These are phyloP conservation scores for Aspergillus nanangensis DNA, from an alignment of 495 filamentous ascomycete species.

Conservation along the genomic window DNA sequence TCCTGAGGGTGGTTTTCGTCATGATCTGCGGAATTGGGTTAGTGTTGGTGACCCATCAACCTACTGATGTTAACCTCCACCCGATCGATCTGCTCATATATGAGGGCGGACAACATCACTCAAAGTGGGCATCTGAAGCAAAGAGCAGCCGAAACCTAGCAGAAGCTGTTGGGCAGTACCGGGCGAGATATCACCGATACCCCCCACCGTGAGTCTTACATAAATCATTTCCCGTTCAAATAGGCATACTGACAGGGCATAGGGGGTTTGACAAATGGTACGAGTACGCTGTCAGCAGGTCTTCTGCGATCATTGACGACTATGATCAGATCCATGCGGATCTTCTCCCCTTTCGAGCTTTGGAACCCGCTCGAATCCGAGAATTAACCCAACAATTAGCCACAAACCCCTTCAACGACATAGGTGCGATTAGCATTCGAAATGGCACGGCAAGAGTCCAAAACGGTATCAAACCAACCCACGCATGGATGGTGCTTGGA, in stretches of 20 bases:
- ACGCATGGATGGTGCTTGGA: conserved; percentile 54
- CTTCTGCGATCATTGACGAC: conserved; percentile 67
- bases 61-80: conserved; percentile 26
- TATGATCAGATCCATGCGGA: conserved; percentile 70
- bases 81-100: conserved; percentile 48
- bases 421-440: conserved; percentile 43
- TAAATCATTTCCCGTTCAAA: background rate
- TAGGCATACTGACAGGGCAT: conserved; percentile 7
- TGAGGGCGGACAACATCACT: conserved; percentile 32
- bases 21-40: conserved; percentile 24
- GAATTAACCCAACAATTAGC: conserved; percentile 36
- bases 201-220: conserved; percentile 39
- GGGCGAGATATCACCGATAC: conserved; percentile 38
- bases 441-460: conserved; percentile 40
- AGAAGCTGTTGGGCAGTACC: conserved; percentile 38
- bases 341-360: conserved; percentile 68
- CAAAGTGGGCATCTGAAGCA: conserved; percentile 31
- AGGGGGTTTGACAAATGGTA: conserved; percentile 61
- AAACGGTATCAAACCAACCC: conserved; percentile 43
- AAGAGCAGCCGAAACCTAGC: conserved; percentile 31
- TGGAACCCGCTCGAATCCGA: conserved; percentile 58
- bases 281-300: conserved; percentile 58
- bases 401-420: conserved; percentile 46
- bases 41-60: conserved; percentile 25
- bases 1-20: conserved; percentile 23